A percentile compares a stretch with the other conserved stretches of the same genome.
These are phyloP conservation scores for Singerocomus inundabilis DNA, from an alignment of 1,284 basidiomycete genomes.

Conservation along the genomic window DNA sequence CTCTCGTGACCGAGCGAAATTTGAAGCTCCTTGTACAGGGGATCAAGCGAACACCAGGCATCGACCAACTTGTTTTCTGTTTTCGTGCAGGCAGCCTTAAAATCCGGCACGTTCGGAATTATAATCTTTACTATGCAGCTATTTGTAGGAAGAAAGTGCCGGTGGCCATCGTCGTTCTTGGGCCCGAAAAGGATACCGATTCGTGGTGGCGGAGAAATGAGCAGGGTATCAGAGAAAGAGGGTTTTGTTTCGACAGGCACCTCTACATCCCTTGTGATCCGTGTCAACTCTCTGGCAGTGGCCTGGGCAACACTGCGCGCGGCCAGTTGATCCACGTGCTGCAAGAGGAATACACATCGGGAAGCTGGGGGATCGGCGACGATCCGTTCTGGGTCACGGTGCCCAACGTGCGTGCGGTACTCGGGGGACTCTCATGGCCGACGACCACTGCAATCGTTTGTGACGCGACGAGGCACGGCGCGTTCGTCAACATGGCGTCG, in stretches of 20 bases:
- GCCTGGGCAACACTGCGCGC: background rate
- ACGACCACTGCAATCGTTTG: constrained; percentile 24
- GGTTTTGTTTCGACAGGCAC: constrained; percentile 24
- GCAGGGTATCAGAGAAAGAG: constrained; percentile 8
- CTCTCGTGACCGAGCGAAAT: constrained; percentile 14
- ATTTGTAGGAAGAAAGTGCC: constrained; percentile 27
- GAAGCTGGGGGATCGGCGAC: constrained; percentile 17
- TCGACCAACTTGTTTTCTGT: constrained; percentile 29
- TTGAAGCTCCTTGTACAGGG: constrained; percentile 21
- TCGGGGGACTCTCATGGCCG: constrained; percentile 24
- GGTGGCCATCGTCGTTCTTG: constrained; percentile 18
- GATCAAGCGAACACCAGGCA: constrained; percentile 22
- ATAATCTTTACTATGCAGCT: constrained; percentile 22
- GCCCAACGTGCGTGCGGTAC: constrained; percentile 20
- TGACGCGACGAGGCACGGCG: constrained; percentile 11
- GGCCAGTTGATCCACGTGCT: constrained; percentile 10
- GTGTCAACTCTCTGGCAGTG: background rate
- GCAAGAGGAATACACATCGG: constrained; percentile 10
- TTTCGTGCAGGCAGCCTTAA: constrained; percentile 27
- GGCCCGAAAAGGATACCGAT: constrained; percentile 13
- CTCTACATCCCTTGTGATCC: constrained; percentile 18
- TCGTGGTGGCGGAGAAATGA: constrained; percentile 23
- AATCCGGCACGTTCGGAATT: constrained; percentile 18
- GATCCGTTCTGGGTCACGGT: constrained; percentile 17
- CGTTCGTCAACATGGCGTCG: constrained; percentile 11